Base-by-base conservation (phyloP, 495 filamentous ascomycete genomes). In the Aspergillus incahuasiensis region DNA sequence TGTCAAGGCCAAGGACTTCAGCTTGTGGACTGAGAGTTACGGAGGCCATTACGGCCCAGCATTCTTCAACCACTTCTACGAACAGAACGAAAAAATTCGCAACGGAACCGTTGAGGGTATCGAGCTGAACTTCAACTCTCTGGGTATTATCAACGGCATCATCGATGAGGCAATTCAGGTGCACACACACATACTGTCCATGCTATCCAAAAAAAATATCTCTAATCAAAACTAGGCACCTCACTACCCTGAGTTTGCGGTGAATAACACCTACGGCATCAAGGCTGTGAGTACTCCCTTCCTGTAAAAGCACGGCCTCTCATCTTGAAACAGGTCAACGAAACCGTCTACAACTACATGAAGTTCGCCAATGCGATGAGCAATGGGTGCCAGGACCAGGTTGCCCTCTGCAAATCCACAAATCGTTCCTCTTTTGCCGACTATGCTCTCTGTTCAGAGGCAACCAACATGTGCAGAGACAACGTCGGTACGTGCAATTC, bases 251-350 rank as follows among this genome's bases (percentile, higher is more conserved):
- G 72, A 80, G 18, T 86, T 90, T 67, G 85, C 85, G 6, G 70
- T 80, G 21, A 80, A 85, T 65, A 95, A 92, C 65, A 85, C 86
- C 4, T 92, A 90, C 60, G 84, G 85, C 16, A 82, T 91, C 46
- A 67, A 82, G 55, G 73, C 83, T 78, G 48, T 80, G 78, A 68
- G 80, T 69, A 28, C 30, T 6, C 9, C 18, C 30, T 7, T 73
- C 8, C 76, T 4, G n/a, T 1, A 28, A 47, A 48, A 21, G 0
- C 6, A 15, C 19, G 24, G 16, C 15, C 54, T 52, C 32, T 60
- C 24, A 18, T 9, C 55, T 1, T 34, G 15, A 22, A 16, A 52
- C 22, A 74, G 34, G 74, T 89, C 59, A 86, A 82, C 58, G 72
- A 81, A 6, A 79, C 70, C 5, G 69, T 77, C 13, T 82, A 82